Conservation (phyloP, 176 grass and related monocot species). For the Zoysia pacifica region DNA sequence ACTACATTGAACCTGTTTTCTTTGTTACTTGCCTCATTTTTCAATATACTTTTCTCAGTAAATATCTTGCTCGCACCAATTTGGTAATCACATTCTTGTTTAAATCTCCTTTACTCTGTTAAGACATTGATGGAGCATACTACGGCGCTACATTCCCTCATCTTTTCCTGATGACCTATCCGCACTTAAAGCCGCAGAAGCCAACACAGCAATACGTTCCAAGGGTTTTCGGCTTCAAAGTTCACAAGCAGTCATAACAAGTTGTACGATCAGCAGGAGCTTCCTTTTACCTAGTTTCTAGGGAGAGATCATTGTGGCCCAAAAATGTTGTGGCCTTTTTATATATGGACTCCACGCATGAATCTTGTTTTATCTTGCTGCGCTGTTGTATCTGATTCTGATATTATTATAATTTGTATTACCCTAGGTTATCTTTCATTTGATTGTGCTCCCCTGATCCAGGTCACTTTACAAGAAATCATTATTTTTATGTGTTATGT, state of each 20-base stretch:
- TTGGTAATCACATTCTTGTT: background rate
- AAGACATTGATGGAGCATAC: constrained; percentile 94
- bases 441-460: no score
- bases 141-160: constrained; percentile 94
- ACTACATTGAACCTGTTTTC: background rate
- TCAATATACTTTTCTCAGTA: background rate
- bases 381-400: constrained; percentile 39
- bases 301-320: constrained; percentile 42
- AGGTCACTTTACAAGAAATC: no score
- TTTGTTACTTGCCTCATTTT: background rate
- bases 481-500: no score
- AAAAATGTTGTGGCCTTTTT: constrained; percentile 39
- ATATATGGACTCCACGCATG: constrained; percentile 21
- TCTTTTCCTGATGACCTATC: constrained; percentile 94
- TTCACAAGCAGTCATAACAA: constrained; percentile 76
- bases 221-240: constrained; percentile 85
- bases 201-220: constrained; percentile 74
- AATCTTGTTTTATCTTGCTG: constrained; percentile 33
- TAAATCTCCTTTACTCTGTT: constrained; percentile 51
- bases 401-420: background rate
- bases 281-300: constrained; percentile 48
- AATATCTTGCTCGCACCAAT: constrained; percentile 7
- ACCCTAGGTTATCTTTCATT: no score
- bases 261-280: constrained; percentile 22
- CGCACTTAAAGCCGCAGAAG: constrained; percentile 90